phyloP scores from a whole-genome alignment of 1,284 basidiomycete species.

The Peniophora sp. region DNA sequence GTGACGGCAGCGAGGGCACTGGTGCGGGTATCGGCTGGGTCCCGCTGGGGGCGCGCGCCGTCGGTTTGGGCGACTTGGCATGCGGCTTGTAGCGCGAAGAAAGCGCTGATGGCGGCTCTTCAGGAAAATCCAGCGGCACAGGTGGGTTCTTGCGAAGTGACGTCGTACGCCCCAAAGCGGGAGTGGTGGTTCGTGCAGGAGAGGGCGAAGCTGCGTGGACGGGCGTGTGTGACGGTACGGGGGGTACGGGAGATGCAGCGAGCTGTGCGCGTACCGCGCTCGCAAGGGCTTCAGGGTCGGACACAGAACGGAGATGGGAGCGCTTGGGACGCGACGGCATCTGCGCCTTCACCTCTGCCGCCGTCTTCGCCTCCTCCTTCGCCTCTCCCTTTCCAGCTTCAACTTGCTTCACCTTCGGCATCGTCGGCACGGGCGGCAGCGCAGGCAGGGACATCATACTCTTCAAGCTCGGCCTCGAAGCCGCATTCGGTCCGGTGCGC shows the following conservation, averaged over 20 bases:
- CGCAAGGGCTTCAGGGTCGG: background rate
- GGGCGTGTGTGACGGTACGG: background rate
- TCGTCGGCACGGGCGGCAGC: background rate
- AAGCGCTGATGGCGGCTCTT: too few relatives aligned
- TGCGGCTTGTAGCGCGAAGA: too few relatives aligned
- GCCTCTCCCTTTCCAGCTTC: background rate
- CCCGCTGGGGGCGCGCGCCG: too few relatives aligned
- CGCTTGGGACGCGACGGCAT: background rate
- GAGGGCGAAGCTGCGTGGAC: background rate
- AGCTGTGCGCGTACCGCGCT: background rate
- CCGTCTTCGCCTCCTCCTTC: background rate
- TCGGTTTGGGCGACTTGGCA: too few relatives aligned
- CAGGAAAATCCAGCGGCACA: too few relatives aligned
- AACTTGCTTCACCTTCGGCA: background rate
- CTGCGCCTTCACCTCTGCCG: background rate
- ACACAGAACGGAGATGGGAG: background rate
- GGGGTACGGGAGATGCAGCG: background rate
- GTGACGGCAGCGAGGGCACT: too few relatives aligned
- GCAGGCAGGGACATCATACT: background rate
- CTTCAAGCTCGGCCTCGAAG: background rate
- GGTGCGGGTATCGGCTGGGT: too few relatives aligned
- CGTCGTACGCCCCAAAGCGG: background rate
- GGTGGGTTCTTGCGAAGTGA: background rate
- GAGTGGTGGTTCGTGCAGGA: background rate
- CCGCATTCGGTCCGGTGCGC: background rate